These are phyloP conservation scores for Ganoderma multipileum DNA, from an alignment of 1,284 basidiomycete genomes.

Conservation along the genomic window DNA sequence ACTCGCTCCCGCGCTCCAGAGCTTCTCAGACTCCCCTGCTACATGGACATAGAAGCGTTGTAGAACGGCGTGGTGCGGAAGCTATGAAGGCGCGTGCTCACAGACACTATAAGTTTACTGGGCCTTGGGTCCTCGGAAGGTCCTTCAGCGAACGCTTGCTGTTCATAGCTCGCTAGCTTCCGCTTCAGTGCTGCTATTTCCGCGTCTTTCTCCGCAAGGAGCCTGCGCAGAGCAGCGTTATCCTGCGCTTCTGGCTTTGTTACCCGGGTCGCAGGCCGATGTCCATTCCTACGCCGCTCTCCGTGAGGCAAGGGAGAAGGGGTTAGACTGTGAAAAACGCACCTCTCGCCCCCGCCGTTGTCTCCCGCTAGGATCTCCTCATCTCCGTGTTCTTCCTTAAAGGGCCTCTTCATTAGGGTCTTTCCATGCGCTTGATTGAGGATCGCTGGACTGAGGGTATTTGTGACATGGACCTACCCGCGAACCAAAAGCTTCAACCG, in stretches of 20 bases:
- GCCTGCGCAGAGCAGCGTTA: not conserved
- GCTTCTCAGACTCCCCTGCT: not conserved
- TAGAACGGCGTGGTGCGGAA: not conserved
- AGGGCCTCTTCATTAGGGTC: not conserved
- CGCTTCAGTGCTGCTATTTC: not conserved
- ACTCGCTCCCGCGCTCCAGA: not conserved
- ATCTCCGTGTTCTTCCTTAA: conserved; percentile 1
- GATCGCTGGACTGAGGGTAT: not conserved
- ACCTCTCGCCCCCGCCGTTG: not conserved
- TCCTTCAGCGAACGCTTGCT: not conserved
- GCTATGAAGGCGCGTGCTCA: not conserved
- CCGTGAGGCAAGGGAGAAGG: not conserved
- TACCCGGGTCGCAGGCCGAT: not conserved
- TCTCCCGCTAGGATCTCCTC: not conserved
- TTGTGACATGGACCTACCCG: not conserved
- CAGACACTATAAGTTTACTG: not conserved
- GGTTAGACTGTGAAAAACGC: not conserved
- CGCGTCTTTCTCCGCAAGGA: not conserved
- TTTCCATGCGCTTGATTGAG: not conserved
- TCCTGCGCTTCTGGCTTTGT: not conserved
- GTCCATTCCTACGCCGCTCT: not conserved
- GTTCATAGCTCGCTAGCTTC: conserved; percentile 1
- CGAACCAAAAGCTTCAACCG: not conserved
- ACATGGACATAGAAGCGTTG: not conserved
- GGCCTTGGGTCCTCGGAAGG: not conserved